Base-by-base conservation (phyloP, 176 grass and related monocot genomes). In the Phoenix roebelenii region DNA sequence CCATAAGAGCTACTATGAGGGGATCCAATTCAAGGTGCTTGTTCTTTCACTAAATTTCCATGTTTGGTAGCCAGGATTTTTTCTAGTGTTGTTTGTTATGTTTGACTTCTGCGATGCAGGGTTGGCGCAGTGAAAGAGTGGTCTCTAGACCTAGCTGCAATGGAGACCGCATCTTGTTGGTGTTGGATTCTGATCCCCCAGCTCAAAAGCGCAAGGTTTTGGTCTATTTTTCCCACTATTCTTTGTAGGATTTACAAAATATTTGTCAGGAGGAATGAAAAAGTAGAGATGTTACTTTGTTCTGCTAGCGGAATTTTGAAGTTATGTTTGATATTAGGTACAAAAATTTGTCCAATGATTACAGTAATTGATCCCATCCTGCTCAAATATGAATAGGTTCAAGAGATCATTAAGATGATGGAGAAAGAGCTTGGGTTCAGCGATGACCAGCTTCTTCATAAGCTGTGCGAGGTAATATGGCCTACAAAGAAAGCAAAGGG, bases 361-460 rank as follows among this genome's bases (percentile, higher is more conserved):
- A 44, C 7, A 14, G 10, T 44, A 14, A 44, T 44, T 14, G 35
- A 30, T 44, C 10, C 35, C 7, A 44, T 44, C 7, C 9, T 44
- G 35, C 35, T 44, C 35, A 44, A 12, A 44, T 44, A 44, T 12
- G 35, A 2, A 25, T 65, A 91, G 93, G 78, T 97, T 23, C 74
- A 79, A 61, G 80, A 88, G 68, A 78, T 91, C 32, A 87, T 88
- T 54, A 65, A 51, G 79, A 73, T 79, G 54, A 57, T 88, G 59
- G 84, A 97, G 57, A 88, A 97, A 51, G 87, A 97, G 51, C 79
- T 97, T 56, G 87, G 81, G 29, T 97, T 88, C 63, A 59, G 56
- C 58, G 76, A 83, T 73, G 81, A 76, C 23, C 74, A 65, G 28
- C 93, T 97, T 56, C 70, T 97, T 52, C 75, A 91, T 71, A 73